Percentiles rank a stretch among this genome's conserved stretches.
phyloP scores from a whole-genome alignment of 2,329 filamentous ascomycete species.

The Talaromyces amestolkiae region DNA sequence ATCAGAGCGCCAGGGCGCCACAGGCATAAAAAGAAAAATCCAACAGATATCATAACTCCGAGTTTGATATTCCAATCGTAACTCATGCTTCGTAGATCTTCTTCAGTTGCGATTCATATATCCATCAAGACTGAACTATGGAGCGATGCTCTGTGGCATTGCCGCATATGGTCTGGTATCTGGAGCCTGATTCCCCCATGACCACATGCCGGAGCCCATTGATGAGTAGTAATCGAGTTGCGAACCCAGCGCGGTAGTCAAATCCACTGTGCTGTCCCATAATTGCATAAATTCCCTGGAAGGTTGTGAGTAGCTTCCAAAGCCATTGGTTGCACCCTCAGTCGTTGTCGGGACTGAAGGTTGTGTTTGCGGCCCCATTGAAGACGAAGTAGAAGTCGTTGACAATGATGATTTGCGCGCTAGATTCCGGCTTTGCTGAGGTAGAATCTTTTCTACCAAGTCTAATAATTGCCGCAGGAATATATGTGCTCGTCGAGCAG shows the following conservation, averaged over 20 bases:
- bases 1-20: not conserved
- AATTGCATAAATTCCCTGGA: constrained; percentile 17
- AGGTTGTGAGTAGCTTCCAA: not conserved
- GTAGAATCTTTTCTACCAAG: constrained; percentile 13
- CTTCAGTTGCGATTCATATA: too few species aligned
- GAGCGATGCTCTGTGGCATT: constrained; percentile 8
- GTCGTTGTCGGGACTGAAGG: not conserved
- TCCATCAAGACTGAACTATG: not conserved
- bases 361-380: constrained; percentile 4
- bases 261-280: constrained; percentile 16
- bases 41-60: not conserved
- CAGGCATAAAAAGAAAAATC: too few species aligned
- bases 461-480: constrained; percentile 19
- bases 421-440: constrained; percentile 6
- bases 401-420: constrained; percentile 3
- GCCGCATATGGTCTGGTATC: constrained; percentile 7
- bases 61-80: not conserved
- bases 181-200: constrained; percentile 8
- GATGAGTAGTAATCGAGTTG: constrained; percentile 17
- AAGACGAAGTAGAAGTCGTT: not conserved
- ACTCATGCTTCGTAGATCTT: not conserved
- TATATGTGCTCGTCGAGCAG: constrained; percentile 17
- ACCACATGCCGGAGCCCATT: constrained; percentile 18
- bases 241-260: constrained; percentile 16
- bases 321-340: not conserved